A percentile compares a stretch with the other conserved stretches of the same genome.
phyloP scores from a whole-genome alignment of 2,329 filamentous ascomycete species.

The Alternaria metachromatica region DNA sequence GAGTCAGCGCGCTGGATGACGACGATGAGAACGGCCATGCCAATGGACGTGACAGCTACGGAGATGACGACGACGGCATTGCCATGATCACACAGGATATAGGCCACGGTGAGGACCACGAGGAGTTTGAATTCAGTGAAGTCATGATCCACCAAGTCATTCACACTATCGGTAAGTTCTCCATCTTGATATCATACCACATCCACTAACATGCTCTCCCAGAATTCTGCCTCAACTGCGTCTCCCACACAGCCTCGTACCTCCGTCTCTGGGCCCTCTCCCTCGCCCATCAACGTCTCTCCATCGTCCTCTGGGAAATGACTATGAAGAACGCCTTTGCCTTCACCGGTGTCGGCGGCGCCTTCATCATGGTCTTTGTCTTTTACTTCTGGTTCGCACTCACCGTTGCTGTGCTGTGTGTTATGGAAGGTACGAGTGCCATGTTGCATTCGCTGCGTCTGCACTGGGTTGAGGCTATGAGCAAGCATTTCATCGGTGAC shows the following conservation, averaged over 20 bases:
- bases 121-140: conserved; percentile 97
- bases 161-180: conserved; percentile 85
- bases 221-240: conserved; percentile 99
- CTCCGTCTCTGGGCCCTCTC: conserved; percentile 98
- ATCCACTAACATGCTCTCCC: conserved; percentile 27
- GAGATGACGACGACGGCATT: conserved; percentile 79
- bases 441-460: conserved; percentile 93
- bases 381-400: conserved; percentile 93
- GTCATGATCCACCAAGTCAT: conserved; percentile 99
- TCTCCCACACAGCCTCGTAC: conserved; percentile 98
- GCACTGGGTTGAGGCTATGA: conserved; percentile 98
- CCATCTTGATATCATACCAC: neutral
- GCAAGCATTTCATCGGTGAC: conserved; percentile 93
- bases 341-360: conserved; percentile 69
- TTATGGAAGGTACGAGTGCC: conserved; percentile 95
- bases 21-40: conserved; percentile 75
- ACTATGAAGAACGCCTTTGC: conserved; percentile 80
- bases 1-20: conserved; percentile 87
- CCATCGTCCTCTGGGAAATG: conserved; percentile 95
- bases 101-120: conserved; percentile 75
- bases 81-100: conserved; percentile 91
- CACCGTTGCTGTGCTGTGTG: conserved; percentile 78
- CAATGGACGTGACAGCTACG: conserved; percentile 68
- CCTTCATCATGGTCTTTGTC: conserved; percentile 79
- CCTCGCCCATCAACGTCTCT: conserved; percentile 96